Evolutionary conservation across 805 yeast genomes (phyloP), one percentile per base, ranked within the genome.

Genomic region (Starmerella potacharoeniae): DNA sequence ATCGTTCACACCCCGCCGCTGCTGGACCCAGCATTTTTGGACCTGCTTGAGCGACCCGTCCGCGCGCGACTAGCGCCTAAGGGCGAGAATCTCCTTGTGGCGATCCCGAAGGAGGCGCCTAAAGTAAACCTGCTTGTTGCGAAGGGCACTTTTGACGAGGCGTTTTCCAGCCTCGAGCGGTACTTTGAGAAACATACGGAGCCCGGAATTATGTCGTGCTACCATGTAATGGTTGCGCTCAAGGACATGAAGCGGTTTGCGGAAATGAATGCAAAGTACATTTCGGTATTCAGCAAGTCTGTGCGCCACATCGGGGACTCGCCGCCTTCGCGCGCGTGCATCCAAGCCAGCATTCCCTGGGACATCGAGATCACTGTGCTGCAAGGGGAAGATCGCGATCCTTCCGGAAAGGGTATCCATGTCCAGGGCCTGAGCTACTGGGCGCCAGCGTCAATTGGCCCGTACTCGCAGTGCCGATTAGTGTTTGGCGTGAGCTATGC

Each of bases 401-500:
- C 49, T 9, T 55, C 55, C 4, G 50, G 55, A 5, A 52, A 53
- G 34, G 96, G 97, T 0, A 71, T 91, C 14, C 97, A 93, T 65
- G 88, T 93, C 8, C 91, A 93, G 63, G 89, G 97, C 1, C 75
- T 90, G 56, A 89, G 97, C 42, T 90, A 86, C 67, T 93, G 98
- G 98, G 97, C 97, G 0, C 98, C 98, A 0, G 91, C 95, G 39
- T 93, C 93, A 62, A 93, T 93, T 47, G 98, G 98, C 0, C 98
- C 98, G 0, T 93, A 93, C 66, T 91, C 98, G 0, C 98, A 93
- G 68, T 78, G 90, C 0, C 79, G 82, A 10, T 82, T 80, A 58
- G 67, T 64, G 13, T 65, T 65, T 17, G 78, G 80, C 54, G 69
- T 75, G 31, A 68, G 81, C 7, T 82, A 84, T 2, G 73, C 90